Base-by-base conservation (phyloP, 139 green algal genomes). In the Bryopsis sp. region DNA sequence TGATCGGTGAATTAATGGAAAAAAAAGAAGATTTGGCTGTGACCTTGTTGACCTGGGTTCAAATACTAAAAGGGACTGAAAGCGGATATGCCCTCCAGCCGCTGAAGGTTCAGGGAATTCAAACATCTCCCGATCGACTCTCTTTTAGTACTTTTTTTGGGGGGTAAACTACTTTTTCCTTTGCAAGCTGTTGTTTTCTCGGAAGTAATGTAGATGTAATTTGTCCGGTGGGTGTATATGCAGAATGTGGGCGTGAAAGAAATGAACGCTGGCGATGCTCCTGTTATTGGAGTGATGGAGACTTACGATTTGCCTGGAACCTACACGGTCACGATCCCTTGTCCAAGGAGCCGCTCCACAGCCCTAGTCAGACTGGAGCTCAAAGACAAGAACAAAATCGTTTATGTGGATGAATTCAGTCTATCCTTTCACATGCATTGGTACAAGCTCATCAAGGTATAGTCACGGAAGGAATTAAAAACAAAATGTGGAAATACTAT, bases 351-450 rank as follows among this genome's bases (percentile, higher is more conserved):
- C 1, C 76, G 88, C 26, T 78, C 85, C 22, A 90, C 85, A 0
- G 85, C 85, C 7, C 84, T 79, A 2, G 69, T 95, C n/a, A 74
- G 69, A 22, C n/a, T 95, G 1, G 84, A 91, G 64, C 84, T 96
- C 48, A 59, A 67, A 32, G 88, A 96, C 68, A 72, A 76, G 37
- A 61, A 79, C 59, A 64, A 76, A 24, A 59, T 88, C 35, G 34
- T 74, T 15, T 93, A 88, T 63, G 46, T 63, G 1, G 93, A 98
- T 71, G 82, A 90, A 59, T 97, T 97, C 74, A 64, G 78, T 33
- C 72, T 97, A 29, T 91, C 83, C 62, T 97, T 98, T 80, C 90
- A 98, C 82, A 83, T 96, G 59, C 84, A 94, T 77, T 96, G 90
- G 78, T 88, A 97, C 75, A 87, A 88, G 33, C 68, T 92, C 47